A percentile compares a stretch with the other conserved stretches of the same genome.
Conservation (phyloP, 2,329 filamentous ascomycete genomes). For the Paraphaeosphaeria sporulosa region DNA sequence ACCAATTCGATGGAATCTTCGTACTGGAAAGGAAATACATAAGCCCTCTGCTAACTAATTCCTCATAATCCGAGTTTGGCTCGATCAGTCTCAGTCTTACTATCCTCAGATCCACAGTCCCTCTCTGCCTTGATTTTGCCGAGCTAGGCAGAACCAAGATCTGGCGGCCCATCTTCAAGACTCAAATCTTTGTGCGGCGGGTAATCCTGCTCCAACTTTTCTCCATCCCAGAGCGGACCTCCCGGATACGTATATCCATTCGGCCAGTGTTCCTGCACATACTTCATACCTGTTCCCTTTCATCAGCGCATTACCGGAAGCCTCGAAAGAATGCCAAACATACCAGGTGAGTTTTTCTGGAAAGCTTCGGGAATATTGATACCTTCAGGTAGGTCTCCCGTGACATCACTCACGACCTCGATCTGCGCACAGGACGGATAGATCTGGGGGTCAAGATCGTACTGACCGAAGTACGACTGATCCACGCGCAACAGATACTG, state of each 20-base stretch:
- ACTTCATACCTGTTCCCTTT: conserved; percentile 13
- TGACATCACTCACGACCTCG: conserved; percentile 14
- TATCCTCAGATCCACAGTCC: too few relatives aligned
- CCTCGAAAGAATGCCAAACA: neutral
- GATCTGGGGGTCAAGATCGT: conserved; percentile 6
- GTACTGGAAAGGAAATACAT: too few relatives aligned
- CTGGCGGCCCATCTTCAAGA: too few relatives aligned
- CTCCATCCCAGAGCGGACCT: conserved; percentile 23
- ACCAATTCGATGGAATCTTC: too few relatives aligned
- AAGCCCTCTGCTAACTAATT: too few relatives aligned
- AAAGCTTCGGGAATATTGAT: conserved; percentile 23
- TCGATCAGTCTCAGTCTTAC: too few relatives aligned
- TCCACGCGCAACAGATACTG: conserved; percentile 24
- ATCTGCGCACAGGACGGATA: conserved; percentile 26
- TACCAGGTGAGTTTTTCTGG: conserved; percentile 11
- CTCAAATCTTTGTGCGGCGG: too few relatives aligned
- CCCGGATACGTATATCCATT: conserved; percentile 19
- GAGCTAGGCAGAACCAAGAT: too few relatives aligned
- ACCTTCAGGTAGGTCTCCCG: conserved; percentile 8
- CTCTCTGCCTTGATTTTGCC: too few relatives aligned
- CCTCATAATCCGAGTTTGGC: too few relatives aligned
- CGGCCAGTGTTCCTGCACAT: conserved; percentile 13
- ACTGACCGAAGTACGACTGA: conserved; percentile 13
- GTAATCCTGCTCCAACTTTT: conserved; percentile 17
- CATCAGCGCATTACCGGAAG: neutral